Evolutionary conservation across 2,329 filamentous ascomycete genomes (phyloP).

Genomic region (Aspergillus caelatus): DNA sequence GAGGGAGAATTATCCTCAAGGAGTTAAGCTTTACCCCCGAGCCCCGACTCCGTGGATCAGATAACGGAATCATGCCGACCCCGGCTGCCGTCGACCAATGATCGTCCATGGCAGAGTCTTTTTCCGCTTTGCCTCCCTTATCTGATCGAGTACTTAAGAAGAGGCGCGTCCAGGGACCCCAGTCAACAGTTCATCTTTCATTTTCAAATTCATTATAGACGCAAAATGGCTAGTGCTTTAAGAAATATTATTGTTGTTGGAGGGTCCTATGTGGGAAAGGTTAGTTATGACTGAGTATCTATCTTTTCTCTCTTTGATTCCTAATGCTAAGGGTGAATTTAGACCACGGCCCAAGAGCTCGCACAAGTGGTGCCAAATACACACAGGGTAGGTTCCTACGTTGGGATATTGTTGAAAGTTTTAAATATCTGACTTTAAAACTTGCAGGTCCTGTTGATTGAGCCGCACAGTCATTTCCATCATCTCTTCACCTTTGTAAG

Average conservation of each 20-base stretch:
- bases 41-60: not conserved
- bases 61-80: not conserved
- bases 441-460: slow-evolving; percentile 33
- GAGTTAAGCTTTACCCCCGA: not conserved
- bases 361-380: slow-evolving; percentile 36
- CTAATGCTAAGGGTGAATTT: slow-evolving; percentile 4
- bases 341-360: slow-evolving; percentile 38
- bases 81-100: not conserved
- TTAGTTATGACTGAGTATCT: slow-evolving; percentile 6
- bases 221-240: slow-evolving; percentile 29
- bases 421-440: not conserved
- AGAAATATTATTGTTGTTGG: slow-evolving; percentile 41
- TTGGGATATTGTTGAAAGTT: not conserved
- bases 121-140: not conserved
- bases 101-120: not conserved
- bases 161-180: not conserved
- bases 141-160: slow-evolving; percentile 1
- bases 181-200: not conserved
- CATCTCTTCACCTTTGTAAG: slow-evolving; percentile 41
- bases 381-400: slow-evolving; percentile 30
- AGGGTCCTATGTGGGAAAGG: slow-evolving; percentile 40
- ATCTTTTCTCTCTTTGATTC: slow-evolving; percentile 10
- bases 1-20: not conserved
- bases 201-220: too few species aligned
- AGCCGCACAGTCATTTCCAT: slow-evolving; percentile 41